phyloP scores from a whole-genome alignment of 257 asterid species.

The Anisodus tanguticus region DNA sequence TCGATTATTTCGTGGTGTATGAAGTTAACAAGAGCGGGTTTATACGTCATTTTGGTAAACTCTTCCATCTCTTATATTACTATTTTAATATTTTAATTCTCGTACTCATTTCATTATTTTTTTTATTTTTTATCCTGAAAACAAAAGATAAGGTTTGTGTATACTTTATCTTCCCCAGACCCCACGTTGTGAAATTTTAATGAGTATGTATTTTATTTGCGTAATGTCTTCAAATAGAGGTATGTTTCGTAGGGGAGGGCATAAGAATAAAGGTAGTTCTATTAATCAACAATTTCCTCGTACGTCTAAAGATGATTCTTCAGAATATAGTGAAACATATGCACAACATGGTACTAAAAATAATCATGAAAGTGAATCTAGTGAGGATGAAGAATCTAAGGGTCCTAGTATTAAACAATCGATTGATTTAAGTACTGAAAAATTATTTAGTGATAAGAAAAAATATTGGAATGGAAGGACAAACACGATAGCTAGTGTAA shows the following conservation, averaged over 20 bases:
- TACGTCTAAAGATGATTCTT: neutral
- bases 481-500: neutral
- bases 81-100: neutral
- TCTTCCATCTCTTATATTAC: neutral
- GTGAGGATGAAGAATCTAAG: neutral
- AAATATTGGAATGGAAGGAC: too few species aligned
- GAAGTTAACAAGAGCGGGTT: too few species aligned
- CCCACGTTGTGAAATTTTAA: too few species aligned
- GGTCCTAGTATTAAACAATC: neutral
- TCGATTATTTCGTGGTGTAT: too few species aligned
- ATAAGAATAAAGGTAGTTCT: neutral
- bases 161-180: too few species aligned
- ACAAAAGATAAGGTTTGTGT: too few species aligned
- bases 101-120: too few species aligned
- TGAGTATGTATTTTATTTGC: neutral
- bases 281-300: neutral
- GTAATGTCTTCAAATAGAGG: neutral
- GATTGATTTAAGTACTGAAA: neutral
- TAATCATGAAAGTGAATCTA: neutral
- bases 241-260: neutral
- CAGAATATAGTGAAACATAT: neutral
- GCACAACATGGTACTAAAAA: neutral
- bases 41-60: neutral
- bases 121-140: neutral
- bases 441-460: neutral